Evolutionary conservation across 2,329 filamentous ascomycete species (phyloP).

Genomic region (Metarhizium humberi): DNA sequence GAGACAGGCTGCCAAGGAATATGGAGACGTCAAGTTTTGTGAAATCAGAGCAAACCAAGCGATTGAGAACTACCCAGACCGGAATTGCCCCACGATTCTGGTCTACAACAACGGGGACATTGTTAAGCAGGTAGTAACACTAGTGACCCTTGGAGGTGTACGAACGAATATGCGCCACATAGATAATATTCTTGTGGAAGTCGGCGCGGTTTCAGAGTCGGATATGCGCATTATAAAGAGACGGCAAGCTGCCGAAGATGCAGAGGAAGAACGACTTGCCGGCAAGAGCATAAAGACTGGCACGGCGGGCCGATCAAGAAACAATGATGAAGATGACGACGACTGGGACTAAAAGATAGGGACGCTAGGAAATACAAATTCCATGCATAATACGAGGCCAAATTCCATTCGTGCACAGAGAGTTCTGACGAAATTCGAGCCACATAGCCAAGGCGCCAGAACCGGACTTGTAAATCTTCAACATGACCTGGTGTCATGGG

Average conservation of each 20-base stretch:
- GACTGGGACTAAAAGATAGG: slow-evolving; percentile 48
- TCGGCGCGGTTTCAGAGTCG: slow-evolving; percentile 68
- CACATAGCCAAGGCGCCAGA: not conserved
- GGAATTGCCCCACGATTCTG: slow-evolving; percentile 88
- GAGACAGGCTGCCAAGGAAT: slow-evolving; percentile 73
- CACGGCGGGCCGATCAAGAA: slow-evolving; percentile 34
- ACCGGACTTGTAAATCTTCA: not conserved
- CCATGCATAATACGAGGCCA: too few species aligned
- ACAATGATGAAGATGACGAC: slow-evolving; percentile 35
- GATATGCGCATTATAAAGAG: slow-evolving; percentile 68
- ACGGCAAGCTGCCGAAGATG: slow-evolving; percentile 49
- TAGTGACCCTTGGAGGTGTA: slow-evolving; percentile 67
- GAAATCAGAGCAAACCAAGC: slow-evolving; percentile 88
- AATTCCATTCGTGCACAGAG: too few species aligned
- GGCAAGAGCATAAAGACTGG: slow-evolving; percentile 41
- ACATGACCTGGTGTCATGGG: too few species aligned
- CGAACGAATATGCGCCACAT: slow-evolving; percentile 64
- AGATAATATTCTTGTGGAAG: slow-evolving; percentile 70
- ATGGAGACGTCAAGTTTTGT: slow-evolving; percentile 94
- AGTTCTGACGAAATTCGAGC: not conserved
- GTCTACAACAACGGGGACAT: slow-evolving; percentile 92
- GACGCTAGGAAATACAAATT: too few species aligned
- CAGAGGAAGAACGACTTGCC: slow-evolving; percentile 45
- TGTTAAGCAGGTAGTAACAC: slow-evolving; percentile 80
- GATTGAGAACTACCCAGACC: slow-evolving; percentile 92